A percentile compares a stretch with the other conserved stretches of the same genome.
Evolutionary conservation across 352 stramenopile genomes (phyloP).

Genomic region (Pythium aphanidermatum): DNA sequence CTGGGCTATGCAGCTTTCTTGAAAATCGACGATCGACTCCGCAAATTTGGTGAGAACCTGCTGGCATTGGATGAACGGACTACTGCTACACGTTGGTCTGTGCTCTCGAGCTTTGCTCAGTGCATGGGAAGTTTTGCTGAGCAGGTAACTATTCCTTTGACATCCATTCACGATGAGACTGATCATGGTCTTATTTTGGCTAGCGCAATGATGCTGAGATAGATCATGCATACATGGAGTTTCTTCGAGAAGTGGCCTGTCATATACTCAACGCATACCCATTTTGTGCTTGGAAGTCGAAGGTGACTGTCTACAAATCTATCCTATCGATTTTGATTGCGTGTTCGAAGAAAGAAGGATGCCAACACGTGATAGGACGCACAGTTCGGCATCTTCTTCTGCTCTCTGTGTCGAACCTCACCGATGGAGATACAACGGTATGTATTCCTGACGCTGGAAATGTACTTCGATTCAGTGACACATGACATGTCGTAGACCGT

Average conservation of each 20-base stretch:
- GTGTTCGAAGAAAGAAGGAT: conserved; percentile 26
- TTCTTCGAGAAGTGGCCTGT: conserved; percentile 47
- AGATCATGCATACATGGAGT: conserved; percentile 42
- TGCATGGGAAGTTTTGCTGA: conserved; percentile 49
- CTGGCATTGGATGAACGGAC: conserved; percentile 45
- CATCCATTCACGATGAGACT: too few species aligned
- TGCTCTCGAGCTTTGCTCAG: conserved; percentile 49
- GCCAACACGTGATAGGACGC: conserved; percentile 37
- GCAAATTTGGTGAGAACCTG: conserved; percentile 61
- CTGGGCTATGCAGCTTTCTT: conserved; percentile 38
- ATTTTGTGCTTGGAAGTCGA: conserved; percentile 55
- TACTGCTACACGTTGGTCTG: conserved; percentile 49
- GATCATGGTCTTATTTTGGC: background rate
- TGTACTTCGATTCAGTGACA: too few species aligned
- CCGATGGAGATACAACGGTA: conserved; percentile 39
- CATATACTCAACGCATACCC: conserved; percentile 62
- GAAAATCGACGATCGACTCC: conserved; percentile 69
- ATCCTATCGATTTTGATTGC: conserved; percentile 39
- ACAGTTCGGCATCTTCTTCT: conserved; percentile 57
- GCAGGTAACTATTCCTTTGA: conserved; percentile 24
- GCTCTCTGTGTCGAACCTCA: conserved; percentile 61
- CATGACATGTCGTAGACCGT: too few species aligned
- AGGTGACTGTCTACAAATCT: conserved; percentile 44
- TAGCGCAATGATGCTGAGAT: conserved; percentile 16
- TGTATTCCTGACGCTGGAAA: background rate